Evolutionary conservation across 257 asterid genomes (phyloP), one percentile per base, ranked within the genome.

Genomic region (Fraxinus quadrangulata): DNA sequence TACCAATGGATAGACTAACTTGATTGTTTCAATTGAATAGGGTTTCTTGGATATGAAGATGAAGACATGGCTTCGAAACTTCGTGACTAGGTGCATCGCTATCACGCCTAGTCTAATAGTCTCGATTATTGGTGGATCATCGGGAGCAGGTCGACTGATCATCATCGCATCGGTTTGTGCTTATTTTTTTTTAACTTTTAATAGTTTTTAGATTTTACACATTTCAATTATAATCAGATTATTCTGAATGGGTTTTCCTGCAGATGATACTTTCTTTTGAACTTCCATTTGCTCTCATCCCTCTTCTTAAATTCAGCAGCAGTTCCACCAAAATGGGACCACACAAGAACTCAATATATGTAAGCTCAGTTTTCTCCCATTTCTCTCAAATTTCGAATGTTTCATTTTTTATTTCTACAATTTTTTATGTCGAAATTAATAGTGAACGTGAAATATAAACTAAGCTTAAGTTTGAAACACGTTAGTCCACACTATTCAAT

Each of bases 181-280:
- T 0, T 0, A 30, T 16, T 67, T 6, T 67, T 45, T 3, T 67
- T 45, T 3, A 40, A 63, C 0, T 34, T 68, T 4, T 36, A 34
- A 12, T 6, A 19, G n/a, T 1, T 24, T 8, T 26, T 6, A 1
- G 21, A 26, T 5, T 26, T 33, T 5, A 30, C 3, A 70, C 13
- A 7, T 30, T 66, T 13, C 6, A 47, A 11, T 67, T 61, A 24
- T 61, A 24, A 61, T 10, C 30, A 21, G 30, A 21, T 61, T 23
- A 24, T 36, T 56, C 28, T 24, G 3, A 67, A 6, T 30, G 69
- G 36, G 28, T 31, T 1, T 1, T 49, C 47, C 70, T 77, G 76
- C 86, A 95, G 98, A 95, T 93, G 98, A 95, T 93, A 84, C 81
- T 95, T 14, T 93, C 99, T 0, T 95, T 95, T 63, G 99, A 95